Conservation (phyloP, 1,139 yeast species). For the Kurtzmaniella quercitrusa region DNA sequence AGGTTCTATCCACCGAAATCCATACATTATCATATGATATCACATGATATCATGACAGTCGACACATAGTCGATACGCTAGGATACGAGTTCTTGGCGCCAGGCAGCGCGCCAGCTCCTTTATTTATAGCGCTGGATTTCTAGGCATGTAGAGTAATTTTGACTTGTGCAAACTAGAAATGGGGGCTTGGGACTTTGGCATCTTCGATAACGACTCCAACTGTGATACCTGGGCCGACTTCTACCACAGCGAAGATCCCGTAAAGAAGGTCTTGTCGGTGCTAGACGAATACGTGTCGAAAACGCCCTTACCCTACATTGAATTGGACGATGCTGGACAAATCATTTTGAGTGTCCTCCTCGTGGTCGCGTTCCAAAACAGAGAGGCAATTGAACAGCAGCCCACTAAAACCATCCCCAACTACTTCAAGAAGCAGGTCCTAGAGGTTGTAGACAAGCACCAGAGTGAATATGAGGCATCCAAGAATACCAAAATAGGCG, state of each 20-base stretch:
- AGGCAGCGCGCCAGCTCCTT: no score
- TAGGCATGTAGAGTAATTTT: background rate
- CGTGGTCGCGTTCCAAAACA: conserved; percentile 7
- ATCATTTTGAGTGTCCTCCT: conserved; percentile 8
- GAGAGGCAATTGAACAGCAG: conserved; percentile 4
- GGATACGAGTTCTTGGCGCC: no score
- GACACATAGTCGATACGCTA: no score
- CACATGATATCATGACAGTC: no score
- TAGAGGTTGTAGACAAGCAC: conserved; percentile 4
- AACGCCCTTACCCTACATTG: conserved; percentile 7
- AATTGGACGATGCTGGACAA: conserved; percentile 9
- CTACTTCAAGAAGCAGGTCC: conserved; percentile 5
- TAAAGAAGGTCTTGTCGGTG: background rate
- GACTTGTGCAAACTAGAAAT: conserved; percentile 4
- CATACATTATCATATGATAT: no score
- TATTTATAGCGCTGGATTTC: no score
- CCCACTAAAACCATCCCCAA: background rate
- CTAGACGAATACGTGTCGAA: conserved; percentile 4
- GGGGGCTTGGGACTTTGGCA: conserved; percentile 15
- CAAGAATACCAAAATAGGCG: background rate
- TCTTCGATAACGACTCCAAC: conserved; percentile 14
- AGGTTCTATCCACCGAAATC: no score
- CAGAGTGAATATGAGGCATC: conserved; percentile 5
- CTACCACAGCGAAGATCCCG: conserved; percentile 6
- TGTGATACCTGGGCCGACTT: conserved; percentile 10